These are phyloP conservation scores for Closterium sp. DNA, from an alignment of 139 green algal species.

Conservation along the genomic window DNA sequence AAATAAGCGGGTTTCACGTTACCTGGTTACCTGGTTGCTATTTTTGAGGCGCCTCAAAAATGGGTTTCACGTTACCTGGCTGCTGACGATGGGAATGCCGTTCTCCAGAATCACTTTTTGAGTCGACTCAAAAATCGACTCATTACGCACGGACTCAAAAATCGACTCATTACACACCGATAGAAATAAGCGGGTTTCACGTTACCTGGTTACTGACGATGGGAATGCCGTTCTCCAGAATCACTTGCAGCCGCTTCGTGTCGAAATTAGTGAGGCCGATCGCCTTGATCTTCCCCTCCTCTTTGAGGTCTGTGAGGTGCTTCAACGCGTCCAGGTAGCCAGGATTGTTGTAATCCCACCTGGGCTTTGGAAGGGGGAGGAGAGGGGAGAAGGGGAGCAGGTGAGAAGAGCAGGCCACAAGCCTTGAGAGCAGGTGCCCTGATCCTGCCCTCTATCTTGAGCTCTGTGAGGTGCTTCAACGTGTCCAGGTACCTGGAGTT, in stretches of 20 bases:
- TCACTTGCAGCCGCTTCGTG: constrained; percentile 37
- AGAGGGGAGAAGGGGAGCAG: neutral
- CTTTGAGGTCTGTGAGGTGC: constrained; percentile 44
- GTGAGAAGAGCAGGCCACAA: too few species aligned
- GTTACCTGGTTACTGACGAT: constrained; percentile 44
- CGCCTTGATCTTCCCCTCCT: constrained; percentile 46
- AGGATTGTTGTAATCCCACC: constrained; percentile 40
- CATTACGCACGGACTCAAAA: too few species aligned
- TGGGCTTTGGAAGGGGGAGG: neutral
- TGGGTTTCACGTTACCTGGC: constrained; percentile 22
- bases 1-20: too few species aligned
- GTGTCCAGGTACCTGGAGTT: constrained; percentile 38
- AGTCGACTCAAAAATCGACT: too few species aligned
- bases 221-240: constrained; percentile 40
- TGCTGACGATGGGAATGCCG: too few species aligned
- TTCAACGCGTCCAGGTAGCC: constrained; percentile 46
- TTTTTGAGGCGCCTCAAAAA: too few species aligned
- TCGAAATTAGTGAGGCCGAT: constrained; percentile 43
- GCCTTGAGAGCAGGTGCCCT: too few species aligned
- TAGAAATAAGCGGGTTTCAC: too few species aligned
- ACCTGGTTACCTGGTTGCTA: too few species aligned
- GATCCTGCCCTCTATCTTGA: constrained; percentile 38
- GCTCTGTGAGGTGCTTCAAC: constrained; percentile 37
- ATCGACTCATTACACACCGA: too few species aligned
- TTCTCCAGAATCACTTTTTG: neutral